Percentiles rank a stretch among this genome's conserved stretches.
Evolutionary conservation across 176 grass and related monocot genomes (phyloP).

Genomic region (Cenchrus purpureus): DNA sequence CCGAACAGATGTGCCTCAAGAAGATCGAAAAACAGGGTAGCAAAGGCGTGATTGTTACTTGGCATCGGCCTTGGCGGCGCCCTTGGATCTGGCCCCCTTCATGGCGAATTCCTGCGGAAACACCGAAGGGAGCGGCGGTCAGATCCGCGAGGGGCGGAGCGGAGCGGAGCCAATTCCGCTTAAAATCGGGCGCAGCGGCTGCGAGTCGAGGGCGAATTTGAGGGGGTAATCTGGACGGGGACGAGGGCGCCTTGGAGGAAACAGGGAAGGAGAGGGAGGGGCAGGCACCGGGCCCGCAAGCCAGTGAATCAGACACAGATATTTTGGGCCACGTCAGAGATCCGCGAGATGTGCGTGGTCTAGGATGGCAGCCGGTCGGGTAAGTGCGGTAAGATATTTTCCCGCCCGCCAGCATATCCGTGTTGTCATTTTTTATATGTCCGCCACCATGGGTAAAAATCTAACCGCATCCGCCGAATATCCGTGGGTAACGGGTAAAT

Average conservation of each 20-base stretch:
- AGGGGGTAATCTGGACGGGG: background rate
- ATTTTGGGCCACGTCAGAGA: conserved; percentile 67
- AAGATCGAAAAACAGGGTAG: too few species aligned
- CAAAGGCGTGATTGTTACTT: conserved; percentile 40
- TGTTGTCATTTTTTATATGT: too few species aligned
- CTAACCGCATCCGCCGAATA: too few species aligned
- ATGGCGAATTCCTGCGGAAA: conserved; percentile 48
- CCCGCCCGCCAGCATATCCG: too few species aligned
- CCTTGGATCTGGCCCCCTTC: conserved; percentile 82
- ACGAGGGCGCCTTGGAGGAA: background rate
- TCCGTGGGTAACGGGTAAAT: too few species aligned
- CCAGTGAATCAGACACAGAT: background rate
- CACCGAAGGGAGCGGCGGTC: background rate
- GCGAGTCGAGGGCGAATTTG: background rate
- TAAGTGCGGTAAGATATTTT: too few species aligned
- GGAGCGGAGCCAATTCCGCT: background rate
- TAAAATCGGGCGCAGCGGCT: background rate
- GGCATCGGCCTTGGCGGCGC: conserved; percentile 66
- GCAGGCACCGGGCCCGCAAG: background rate
- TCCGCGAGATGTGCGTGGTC: conserved; percentile 49
- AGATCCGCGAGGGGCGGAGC: conserved; percentile 43
- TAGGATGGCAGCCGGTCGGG: too few species aligned
- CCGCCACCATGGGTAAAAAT: too few species aligned
- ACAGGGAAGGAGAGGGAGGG: background rate
- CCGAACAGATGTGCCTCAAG: background rate